Evolutionary conservation across 768 basidiomycete genomes (phyloP), one percentile per base, ranked within the genome.

Genomic region (Trametes cinnabarina): DNA sequence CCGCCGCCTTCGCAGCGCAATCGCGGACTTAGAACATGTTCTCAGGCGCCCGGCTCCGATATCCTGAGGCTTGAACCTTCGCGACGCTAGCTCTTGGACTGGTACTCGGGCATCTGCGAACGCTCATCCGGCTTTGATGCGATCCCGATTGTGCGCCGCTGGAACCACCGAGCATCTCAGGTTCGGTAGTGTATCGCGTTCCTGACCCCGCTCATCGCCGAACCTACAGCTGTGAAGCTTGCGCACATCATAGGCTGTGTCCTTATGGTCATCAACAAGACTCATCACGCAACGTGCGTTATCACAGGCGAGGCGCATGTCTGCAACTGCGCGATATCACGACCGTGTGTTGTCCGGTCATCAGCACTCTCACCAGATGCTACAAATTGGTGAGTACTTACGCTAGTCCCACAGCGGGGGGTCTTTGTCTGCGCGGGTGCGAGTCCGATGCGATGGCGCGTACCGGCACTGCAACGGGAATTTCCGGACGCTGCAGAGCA

Each of bases 21-120:
- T 54, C 52, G 52, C 52, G 52, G 52, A 46, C 52, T 54, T 54
- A 35, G 52, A 54, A 54, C 23, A 41, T 19, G 28, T 32, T 32
- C 39, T 26, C 22, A 22, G 19, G 32, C 49, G 11, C 51, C 28
- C 42, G 39, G 51, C 23, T 30, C 37, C 50, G 9, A 37, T 26
- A 39, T 23, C 25, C 50, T 39, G 50, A 41, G 11, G 30, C 20
- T 28, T 46, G 52, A 15, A n/a, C 30, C 52, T 54, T 54, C 52
- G 52, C 35, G 52, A 40, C 52, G 52, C 52, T 26, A 3, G 51
- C n/a, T 15, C 15, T 5, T 4, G n/a, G 37, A 15, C n/a, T 39
- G 9, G 15, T 15, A 8, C 15, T 39, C 30, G 51, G 51, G 15
- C 40, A 43, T 52, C 51, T 42, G 40, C 51, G 51, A n/a, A 25